Evolutionary conservation across 2,329 filamentous ascomycete species (phyloP).

Genomic region (Diatrype stigma): DNA sequence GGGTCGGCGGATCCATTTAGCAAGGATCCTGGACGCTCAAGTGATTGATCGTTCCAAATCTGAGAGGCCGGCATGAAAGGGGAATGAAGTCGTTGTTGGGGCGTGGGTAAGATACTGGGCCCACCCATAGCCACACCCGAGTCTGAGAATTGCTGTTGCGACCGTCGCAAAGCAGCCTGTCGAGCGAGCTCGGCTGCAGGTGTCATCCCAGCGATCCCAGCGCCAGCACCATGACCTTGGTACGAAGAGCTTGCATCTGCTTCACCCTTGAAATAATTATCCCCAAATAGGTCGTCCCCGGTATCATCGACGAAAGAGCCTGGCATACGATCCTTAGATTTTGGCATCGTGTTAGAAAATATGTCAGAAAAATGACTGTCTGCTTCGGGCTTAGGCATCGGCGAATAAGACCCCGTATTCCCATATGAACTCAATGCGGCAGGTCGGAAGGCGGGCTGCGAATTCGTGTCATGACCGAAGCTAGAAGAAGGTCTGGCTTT

Average conservation of each 20-base stretch:
- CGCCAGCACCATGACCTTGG: not conserved
- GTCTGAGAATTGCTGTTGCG: not conserved
- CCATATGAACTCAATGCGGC: not conserved
- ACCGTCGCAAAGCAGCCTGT: not conserved
- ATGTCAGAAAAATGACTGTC: not conserved
- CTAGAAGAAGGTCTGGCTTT: not conserved
- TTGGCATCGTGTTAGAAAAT: not conserved
- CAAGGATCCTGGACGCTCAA: not conserved
- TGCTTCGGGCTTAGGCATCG: too few relatives aligned
- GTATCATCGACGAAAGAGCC: not conserved
- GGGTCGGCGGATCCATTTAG: slow-evolving; percentile 4
- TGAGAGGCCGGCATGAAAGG: not conserved
- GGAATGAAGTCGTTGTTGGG: not conserved
- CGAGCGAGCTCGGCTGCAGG: not conserved
- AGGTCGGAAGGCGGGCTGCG: not conserved
- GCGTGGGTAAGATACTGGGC: too few relatives aligned
- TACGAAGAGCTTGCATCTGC: not conserved
- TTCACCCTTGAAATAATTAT: not conserved
- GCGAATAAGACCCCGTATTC: not conserved
- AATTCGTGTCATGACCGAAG: not conserved
- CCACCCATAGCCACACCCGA: not conserved
- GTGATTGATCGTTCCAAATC: not conserved
- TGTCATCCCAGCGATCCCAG: not conserved
- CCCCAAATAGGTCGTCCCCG: not conserved
- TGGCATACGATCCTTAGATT: not conserved